Evolutionary conservation across 345 rosid species (phyloP).

Genomic region (Hirschfeldia incana): DNA sequence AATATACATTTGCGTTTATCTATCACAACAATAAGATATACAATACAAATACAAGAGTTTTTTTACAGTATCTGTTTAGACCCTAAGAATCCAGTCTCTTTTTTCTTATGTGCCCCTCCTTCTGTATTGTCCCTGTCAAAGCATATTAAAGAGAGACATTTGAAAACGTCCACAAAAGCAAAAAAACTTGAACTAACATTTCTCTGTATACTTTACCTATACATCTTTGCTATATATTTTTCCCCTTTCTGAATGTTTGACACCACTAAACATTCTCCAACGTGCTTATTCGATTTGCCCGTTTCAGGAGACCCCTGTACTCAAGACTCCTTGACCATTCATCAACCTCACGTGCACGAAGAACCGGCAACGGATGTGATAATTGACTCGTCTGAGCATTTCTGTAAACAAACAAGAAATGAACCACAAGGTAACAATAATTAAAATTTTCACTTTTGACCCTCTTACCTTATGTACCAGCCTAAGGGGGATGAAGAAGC

Average conservation of each 20-base stretch:
- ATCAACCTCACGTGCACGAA: conserved; percentile 97
- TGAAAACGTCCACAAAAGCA: conserved; percentile 2
- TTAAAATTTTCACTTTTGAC: neutral
- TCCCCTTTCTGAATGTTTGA: neutral
- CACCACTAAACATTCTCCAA: conserved; percentile 44
- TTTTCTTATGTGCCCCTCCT: neutral
- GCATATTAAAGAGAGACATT: conserved; percentile 7
- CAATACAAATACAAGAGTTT: conserved; percentile 28
- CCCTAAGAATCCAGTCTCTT: conserved; percentile 19
- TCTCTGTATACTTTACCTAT: conserved; percentile 22
- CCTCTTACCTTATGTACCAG: conserved; percentile 83
- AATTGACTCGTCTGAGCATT: conserved; percentile 94
- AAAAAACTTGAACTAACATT: neutral
- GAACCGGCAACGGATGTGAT: conserved; percentile 93
- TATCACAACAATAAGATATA: conserved; percentile 29
- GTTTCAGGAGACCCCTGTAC: conserved; percentile 63
- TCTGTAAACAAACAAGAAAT: conserved; percentile 45
- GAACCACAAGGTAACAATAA: neutral
- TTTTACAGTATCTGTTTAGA: conserved; percentile 14
- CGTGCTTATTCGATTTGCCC: conserved; percentile 48
- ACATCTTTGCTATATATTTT: conserved; percentile 14
- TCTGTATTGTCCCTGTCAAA: conserved; percentile 5
- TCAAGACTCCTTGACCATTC: conserved; percentile 88
- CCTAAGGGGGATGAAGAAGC: conserved; percentile 92
- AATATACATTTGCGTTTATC: conserved; percentile 13